Base-by-base conservation (phyloP, 805 yeast genomes). In the Tetrapisispora iriomotensis region DNA sequence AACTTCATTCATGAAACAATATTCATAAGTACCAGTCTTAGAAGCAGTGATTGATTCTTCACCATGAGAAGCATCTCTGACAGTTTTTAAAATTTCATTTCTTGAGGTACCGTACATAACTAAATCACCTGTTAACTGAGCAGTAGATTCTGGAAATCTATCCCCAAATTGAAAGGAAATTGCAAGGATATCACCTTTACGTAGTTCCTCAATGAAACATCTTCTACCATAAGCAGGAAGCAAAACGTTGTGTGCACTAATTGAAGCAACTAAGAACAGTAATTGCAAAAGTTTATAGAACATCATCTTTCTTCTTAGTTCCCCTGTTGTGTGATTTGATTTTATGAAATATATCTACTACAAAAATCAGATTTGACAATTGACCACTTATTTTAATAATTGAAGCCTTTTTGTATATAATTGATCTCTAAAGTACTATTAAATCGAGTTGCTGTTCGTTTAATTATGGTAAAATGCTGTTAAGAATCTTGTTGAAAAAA, bases 121-220 rank as follows among this genome's bases (percentile, higher is more conserved):
- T 60, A 88, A 86, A 57, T 86, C 94, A 44, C 72, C 72, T 35
- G 63, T 67, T 46, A 76, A 65, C 56, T 82, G 92, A 40, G 75
- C 77, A 23, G 78, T 71, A 37, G 84, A 74, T 43, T 70, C 71
- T 29, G 81, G 77, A 51, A 85, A 81, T 63, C 96, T 76, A 55
- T 88, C 86, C 48, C 96, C 96, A 38, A 84, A 94, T 66, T 90
- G 98, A 74, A 81, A 90, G 36, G 86, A 72, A 45, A 90, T 79
- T 15, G 95, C 82, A 49, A 90, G 68, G 61, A 82, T 86, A 64
- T 90, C 98, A 50, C 84, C 83, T 53, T 71, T 71, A 58, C 79
- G 82, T 66, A 92, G 70, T 42, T 71, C 71, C 58, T 92, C 97
- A 53, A 72, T 86, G 64, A 86, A 90, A 65, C 98, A 90, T 54